Evolutionary conservation across 192 early-diverging fungal species (phyloP), one percentile per base, ranked within the genome.

Genomic region (Backusella macrospora): DNA sequence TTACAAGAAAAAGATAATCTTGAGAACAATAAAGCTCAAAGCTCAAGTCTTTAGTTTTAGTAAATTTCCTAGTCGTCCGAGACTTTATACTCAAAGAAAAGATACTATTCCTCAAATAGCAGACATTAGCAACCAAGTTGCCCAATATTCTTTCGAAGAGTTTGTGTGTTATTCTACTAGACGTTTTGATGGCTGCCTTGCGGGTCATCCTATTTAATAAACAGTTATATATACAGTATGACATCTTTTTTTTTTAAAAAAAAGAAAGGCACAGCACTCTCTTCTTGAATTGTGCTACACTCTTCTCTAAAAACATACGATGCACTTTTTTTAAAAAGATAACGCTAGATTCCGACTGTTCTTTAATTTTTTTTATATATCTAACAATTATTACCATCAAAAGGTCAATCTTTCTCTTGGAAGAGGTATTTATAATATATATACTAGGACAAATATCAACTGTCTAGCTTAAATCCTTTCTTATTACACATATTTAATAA

Each of bases 41-140:
- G 48, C 48, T 70, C 48, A 49, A 38, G 69, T 70, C 69, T 49
- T 46, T 70, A 23, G 69, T 59, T 70, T 26, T 37, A 48, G 47
- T 46, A 40, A 59, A 37, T 70, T n/a, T 70, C 12, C 26, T 39
- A 70, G 48, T 65, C 63, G 63, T 65, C 63, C n/a, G 70, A 72
- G 55, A 72, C 38, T 72, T 62, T 72, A 62, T 62, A 72, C 70
- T 71, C 52, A 71, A 71, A 62, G n/a, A n/a, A 70, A 71, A 62
- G 70, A 62, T 71, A 43, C 70, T 59, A 70, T 55, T 52, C 66
- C 44, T 49, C 68, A 69, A 49, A 69, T 52, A 49, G 68, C 48
- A 70, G 49, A 55, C n/a, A 38, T 49, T 70, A 70, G 68, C 49
- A 70, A 52, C 68, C 46, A 70, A 55, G 68, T 70, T 55, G 46